Conservation (phyloP, 768 basidiomycete species). For the Pleurotus eryngii region DNA sequence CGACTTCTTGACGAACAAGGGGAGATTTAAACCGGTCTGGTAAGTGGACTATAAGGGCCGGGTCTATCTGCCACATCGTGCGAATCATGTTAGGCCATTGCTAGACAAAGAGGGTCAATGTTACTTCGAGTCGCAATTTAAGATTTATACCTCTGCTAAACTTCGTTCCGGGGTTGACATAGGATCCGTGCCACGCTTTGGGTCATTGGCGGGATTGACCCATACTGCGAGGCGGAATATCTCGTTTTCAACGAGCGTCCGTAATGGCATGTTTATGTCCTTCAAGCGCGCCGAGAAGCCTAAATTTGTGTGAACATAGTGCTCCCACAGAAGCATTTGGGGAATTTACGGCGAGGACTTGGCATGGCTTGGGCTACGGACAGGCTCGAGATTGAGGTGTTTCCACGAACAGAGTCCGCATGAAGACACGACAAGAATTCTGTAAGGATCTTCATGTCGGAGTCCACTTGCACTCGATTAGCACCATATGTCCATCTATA, state of each 20-base stretch:
- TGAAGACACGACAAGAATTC: slow-evolving; percentile 81
- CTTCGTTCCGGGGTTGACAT: slow-evolving; percentile 49
- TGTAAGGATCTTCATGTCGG: slow-evolving; percentile 82
- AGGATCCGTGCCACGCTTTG: slow-evolving; percentile 63
- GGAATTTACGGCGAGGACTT: slow-evolving; percentile 38
- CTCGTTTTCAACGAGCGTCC: slow-evolving; percentile 87
- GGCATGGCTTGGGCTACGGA: slow-evolving; percentile 45
- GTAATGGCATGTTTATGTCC: slow-evolving; percentile 69
- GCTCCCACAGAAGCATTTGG: not conserved
- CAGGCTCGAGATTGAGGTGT: slow-evolving; percentile 58
- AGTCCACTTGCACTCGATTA: slow-evolving; percentile 84
- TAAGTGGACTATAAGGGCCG: slow-evolving; percentile 79
- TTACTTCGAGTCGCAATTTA: too few species aligned
- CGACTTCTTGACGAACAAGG: slow-evolving; percentile 67
- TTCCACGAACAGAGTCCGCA: slow-evolving; percentile 64
- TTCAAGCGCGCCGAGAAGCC: slow-evolving; percentile 62
- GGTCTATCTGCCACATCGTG: slow-evolving; percentile 78
- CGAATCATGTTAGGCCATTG: slow-evolving; percentile 68
- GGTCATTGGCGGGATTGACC: slow-evolving; percentile 83
- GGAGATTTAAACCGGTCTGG: slow-evolving; percentile 84
- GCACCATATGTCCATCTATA: slow-evolving; percentile 95
- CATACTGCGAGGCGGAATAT: slow-evolving; percentile 84
- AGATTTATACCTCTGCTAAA: slow-evolving; percentile 53
- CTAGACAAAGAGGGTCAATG: slow-evolving; percentile 30
- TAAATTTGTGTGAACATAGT: slow-evolving; percentile 16